Percentiles rank a stretch among this genome's conserved stretches.
Evolutionary conservation across 2,329 filamentous ascomycete species (phyloP).

Genomic region (Pseudocercospora fijiensis): DNA sequence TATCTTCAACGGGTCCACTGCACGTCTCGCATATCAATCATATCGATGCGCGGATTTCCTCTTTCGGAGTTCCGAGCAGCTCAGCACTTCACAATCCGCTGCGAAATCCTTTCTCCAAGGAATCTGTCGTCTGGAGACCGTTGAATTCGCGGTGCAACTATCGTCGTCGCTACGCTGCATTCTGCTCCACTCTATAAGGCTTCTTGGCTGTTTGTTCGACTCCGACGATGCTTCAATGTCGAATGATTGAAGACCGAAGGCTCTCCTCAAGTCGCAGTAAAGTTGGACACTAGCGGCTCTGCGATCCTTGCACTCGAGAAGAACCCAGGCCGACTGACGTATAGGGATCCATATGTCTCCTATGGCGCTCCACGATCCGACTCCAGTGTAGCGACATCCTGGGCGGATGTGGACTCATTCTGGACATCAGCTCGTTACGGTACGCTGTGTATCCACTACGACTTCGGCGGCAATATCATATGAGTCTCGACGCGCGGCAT

Average conservation of each 20-base stretch:
- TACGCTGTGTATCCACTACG: not conserved
- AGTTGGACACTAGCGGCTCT: constrained; percentile 3
- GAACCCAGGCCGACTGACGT: not conserved
- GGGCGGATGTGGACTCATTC: not conserved
- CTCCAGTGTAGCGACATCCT: not conserved
- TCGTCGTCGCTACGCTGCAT: not conserved
- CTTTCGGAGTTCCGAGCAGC: not conserved
- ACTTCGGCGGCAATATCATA: not conserved
- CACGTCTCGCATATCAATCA: constrained; percentile 2
- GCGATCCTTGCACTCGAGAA: not conserved
- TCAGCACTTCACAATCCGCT: not conserved
- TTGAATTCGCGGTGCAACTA: not conserved
- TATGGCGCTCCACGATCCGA: not conserved
- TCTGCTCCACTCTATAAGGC: not conserved
- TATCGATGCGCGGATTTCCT: not conserved
- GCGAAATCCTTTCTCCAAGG: not conserved
- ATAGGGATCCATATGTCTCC: not conserved
- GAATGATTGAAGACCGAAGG: not conserved
- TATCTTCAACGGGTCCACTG: not conserved
- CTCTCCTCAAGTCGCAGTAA: not conserved
- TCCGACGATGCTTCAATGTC: not conserved
- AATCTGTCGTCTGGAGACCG: not conserved
- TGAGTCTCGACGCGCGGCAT: not conserved
- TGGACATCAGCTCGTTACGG: constrained; percentile 1
- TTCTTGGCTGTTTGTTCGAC: not conserved